These are phyloP conservation scores for Arthrinium phaeospermum DNA, from an alignment of 2,329 filamentous ascomycete species.

Conservation along the genomic window DNA sequence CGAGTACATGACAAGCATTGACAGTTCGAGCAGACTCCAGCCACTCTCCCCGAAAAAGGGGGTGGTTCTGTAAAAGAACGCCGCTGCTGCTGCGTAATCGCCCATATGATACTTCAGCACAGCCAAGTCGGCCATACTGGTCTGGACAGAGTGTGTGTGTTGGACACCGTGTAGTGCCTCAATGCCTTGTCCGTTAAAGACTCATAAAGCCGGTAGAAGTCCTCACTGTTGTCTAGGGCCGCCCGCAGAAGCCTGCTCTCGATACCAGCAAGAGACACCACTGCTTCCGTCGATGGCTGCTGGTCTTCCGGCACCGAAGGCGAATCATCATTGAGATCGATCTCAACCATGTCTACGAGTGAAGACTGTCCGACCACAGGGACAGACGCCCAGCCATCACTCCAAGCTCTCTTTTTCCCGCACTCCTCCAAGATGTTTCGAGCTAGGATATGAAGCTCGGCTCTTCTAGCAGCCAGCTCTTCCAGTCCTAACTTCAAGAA, in stretches of 20 bases:
- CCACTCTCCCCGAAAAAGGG: slow-evolving; percentile 78
- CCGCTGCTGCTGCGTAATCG: slow-evolving; percentile 75
- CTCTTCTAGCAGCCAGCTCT: slow-evolving; percentile 81
- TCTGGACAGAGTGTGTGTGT: slow-evolving; percentile 77
- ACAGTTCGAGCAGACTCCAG: slow-evolving; percentile 81
- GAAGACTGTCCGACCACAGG: slow-evolving; percentile 53
- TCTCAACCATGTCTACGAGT: slow-evolving; percentile 59
- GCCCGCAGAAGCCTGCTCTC: slow-evolving; percentile 62
- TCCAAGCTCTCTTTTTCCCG: slow-evolving; percentile 76
- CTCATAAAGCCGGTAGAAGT: slow-evolving; percentile 73
- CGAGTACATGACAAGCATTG: slow-evolving; percentile 85
- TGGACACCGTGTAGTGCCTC: slow-evolving; percentile 81
- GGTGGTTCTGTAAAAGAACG: slow-evolving; percentile 79
- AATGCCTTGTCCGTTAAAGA: slow-evolving; percentile 84
- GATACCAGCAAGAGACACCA: slow-evolving; percentile 51
- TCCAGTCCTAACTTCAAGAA: slow-evolving; percentile 73
- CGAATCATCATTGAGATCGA: slow-evolving; percentile 56
- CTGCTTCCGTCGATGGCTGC: slow-evolving; percentile 25
- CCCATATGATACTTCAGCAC: slow-evolving; percentile 79
- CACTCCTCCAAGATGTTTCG: slow-evolving; percentile 79
- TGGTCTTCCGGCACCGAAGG: slow-evolving; percentile 37
- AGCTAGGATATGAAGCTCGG: slow-evolving; percentile 81
- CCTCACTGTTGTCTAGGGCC: slow-evolving; percentile 65
- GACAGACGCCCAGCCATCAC: slow-evolving; percentile 73
- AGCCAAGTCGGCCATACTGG: slow-evolving; percentile 83